Base-by-base conservation (phyloP, 1,139 yeast species). In the Protomyces arabidopsidicola region DNA sequence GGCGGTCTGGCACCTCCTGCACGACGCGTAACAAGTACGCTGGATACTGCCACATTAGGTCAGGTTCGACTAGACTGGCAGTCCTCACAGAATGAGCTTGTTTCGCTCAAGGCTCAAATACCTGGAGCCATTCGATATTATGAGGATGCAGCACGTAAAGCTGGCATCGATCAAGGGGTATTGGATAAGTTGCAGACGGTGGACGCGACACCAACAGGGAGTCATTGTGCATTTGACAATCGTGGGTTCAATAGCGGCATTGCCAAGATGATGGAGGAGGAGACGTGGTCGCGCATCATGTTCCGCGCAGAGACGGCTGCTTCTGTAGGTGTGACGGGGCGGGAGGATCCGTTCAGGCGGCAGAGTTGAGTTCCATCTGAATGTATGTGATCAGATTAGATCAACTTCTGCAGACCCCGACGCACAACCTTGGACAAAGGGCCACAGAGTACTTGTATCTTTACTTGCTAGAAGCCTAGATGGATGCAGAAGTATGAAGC, bases 131-230 rank as follows among this genome's bases (percentile, higher is more conserved):
- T 57, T 16, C 54, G 51, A 18, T 57, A 22, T 55, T 57, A 50
- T 38, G 61, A 57, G 27, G 54, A 27, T 5, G 55, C 38, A 31
- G 61, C 55, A n/a, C 45, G 55, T 9, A 39, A 18, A 20, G 48
- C 24, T 36, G 61, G 61, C 39, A 22, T 57, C 31, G 36, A 34
- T 31, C 50, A 36, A 34, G 54, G 55, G 3, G 39, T 31, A 35
- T 31, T 55, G 27, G 48, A 38, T 12, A n/a, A 18, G 6, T 24
- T 57, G 36, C 61, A 57, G 55, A 57, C 61, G 14, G 61, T 36
- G n/a, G 61, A 57, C 16, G 61, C 61, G 31, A 57, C 61, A 10
- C 61, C 61, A 27, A 57, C 61, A 22, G 61, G 53, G 9, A 42
- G 50, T 2, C 61, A 57, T 24, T 57, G 61, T 38, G 55, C 55